Conservation (phyloP, 2,329 filamentous ascomycete species). For the Cladosporium sp. region DNA sequence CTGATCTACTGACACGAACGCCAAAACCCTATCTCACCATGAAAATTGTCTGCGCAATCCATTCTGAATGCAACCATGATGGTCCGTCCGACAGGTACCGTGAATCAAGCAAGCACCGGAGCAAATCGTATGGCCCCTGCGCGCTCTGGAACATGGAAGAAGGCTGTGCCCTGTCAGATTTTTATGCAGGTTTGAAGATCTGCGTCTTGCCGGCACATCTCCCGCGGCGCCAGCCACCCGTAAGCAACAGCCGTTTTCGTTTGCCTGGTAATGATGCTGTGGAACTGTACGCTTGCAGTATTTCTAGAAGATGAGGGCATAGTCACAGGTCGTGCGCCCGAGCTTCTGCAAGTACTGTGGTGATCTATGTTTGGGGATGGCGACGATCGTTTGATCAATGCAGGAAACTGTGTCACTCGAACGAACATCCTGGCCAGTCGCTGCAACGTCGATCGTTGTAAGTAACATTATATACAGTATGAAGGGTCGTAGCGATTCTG, state of each 20-base stretch:
- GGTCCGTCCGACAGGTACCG: not conserved
- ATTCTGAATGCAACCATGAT: not conserved
- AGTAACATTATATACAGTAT: not conserved
- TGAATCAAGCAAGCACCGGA: not conserved
- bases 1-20: not conserved
- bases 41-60: not conserved
- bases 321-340: not conserved
- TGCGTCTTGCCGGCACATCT: not conserved
- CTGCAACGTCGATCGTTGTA: not conserved
- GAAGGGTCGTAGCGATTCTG: conserved; percentile 13
- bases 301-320: not conserved
- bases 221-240: not conserved
- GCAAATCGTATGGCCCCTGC: not conserved
- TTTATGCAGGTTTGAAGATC: not conserved
- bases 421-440: not conserved
- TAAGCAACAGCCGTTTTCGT: not conserved
- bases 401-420: not conserved
- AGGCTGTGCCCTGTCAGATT: not conserved
- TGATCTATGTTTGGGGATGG: not conserved
- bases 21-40: not conserved
- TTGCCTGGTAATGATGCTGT: not conserved
- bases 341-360: not conserved
- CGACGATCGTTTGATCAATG: not conserved
- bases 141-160: not conserved
- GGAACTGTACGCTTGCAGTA: not conserved